A percentile compares a stretch with the other conserved stretches of the same genome.
phyloP scores from a whole-genome alignment of 208 protist species.

The Sergeia podlipaevii region DNA sequence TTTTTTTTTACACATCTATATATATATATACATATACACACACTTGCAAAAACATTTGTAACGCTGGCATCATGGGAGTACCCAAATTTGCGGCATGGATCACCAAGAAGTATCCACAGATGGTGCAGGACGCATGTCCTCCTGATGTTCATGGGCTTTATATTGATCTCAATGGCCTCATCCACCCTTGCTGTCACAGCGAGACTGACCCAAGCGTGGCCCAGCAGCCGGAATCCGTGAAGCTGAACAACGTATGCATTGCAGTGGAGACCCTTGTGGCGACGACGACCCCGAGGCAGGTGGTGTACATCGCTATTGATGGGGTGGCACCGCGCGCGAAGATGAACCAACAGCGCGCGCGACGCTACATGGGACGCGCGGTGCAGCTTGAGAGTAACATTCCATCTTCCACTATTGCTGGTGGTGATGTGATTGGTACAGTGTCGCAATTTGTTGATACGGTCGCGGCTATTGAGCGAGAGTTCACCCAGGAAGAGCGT shows the following conservation, averaged over 20 bases:
- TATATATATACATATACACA: too few relatives aligned
- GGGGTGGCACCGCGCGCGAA: slow-evolving; percentile 99
- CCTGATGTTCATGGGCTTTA: slow-evolving; percentile 80
- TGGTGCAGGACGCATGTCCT: slow-evolving; percentile 40
- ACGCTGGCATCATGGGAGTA: slow-evolving; percentile 50
- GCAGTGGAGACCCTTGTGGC: slow-evolving; percentile 97
- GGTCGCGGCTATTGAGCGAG: slow-evolving; percentile 35
- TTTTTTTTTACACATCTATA: too few relatives aligned
- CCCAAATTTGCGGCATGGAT: slow-evolving; percentile 84
- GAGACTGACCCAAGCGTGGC: slow-evolving; percentile 73
- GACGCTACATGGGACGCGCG: slow-evolving; percentile 77
- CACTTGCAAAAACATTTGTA: slow-evolving; percentile 1
- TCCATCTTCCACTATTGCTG: neutral
- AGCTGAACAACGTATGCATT: slow-evolving; percentile 82
- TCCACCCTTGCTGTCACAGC: slow-evolving; percentile 98
- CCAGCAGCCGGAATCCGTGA: slow-evolving; percentile 64
- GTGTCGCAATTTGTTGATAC: slow-evolving; percentile 4
- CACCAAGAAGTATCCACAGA: slow-evolving; percentile 70
- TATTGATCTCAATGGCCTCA: slow-evolving; percentile 95
- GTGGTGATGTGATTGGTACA: neutral
- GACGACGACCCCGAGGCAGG: slow-evolving; percentile 90
- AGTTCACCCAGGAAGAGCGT: slow-evolving; percentile 45
- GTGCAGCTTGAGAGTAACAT: slow-evolving; percentile 13
- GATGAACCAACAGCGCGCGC: slow-evolving; percentile 99
- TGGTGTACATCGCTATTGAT: slow-evolving; percentile 98